Conservation (phyloP, 306 rosid genomes). For the Rosa multiflora region DNA sequence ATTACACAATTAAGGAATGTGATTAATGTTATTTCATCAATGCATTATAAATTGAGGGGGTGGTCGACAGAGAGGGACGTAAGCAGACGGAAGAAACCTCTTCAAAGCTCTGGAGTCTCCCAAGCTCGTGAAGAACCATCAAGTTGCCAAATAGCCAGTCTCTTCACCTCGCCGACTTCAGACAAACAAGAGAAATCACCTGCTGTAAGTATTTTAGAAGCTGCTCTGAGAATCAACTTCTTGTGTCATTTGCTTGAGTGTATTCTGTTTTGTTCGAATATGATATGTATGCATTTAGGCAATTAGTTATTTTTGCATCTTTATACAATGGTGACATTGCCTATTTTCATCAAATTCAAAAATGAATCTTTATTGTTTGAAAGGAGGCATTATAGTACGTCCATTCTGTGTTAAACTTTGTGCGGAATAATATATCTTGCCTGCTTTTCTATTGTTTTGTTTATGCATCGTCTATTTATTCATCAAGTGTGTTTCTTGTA, state of each 20-base stretch:
- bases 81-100: too few species aligned
- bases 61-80: too few species aligned
- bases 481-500: neutral
- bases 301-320: neutral
- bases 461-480: neutral
- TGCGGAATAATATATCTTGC: neutral
- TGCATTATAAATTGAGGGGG: too few species aligned
- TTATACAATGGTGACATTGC: neutral
- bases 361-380: neutral
- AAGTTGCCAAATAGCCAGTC: too few species aligned
- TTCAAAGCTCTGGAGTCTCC: too few species aligned
- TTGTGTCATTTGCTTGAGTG: neutral
- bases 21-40: too few species aligned
- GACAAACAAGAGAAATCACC: too few species aligned
- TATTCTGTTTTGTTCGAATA: neutral
- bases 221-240: neutral
- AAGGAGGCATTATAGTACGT: neutral
- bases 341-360: neutral
- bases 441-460: neutral
- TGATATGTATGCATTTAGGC: neutral
- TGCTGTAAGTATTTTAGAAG: constrained; percentile 38
- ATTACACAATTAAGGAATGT: too few species aligned
- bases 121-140: too few species aligned
- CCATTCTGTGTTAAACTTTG: neutral
- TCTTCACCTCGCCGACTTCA: too few species aligned